These are phyloP conservation scores for Pseudevernia furfuracea DNA, from an alignment of 495 filamentous ascomycete species.

Conservation along the genomic window DNA sequence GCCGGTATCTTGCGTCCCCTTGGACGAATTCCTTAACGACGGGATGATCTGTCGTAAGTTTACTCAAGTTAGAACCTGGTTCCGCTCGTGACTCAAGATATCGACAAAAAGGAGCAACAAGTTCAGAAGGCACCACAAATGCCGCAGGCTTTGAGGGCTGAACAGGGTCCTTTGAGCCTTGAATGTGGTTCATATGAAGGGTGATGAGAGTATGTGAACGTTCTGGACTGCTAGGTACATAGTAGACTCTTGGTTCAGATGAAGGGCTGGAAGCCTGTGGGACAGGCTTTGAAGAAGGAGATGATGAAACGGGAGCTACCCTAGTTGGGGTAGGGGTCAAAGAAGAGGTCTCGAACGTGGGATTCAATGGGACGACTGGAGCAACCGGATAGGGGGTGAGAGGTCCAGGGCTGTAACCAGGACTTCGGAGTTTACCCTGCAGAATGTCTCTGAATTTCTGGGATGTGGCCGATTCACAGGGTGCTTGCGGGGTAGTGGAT, in stretches of 20 bases:
- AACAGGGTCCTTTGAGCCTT: not conserved
- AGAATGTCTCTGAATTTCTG: not conserved
- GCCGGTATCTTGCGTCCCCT: not conserved
- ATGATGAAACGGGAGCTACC: not conserved
- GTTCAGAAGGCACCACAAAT: not conserved
- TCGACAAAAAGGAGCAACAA: not conserved
- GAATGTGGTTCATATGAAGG: not conserved
- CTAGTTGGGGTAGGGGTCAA: not conserved
- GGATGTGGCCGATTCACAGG: not conserved
- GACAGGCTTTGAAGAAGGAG: not conserved
- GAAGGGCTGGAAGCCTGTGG: not conserved
- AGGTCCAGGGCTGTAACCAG: not conserved
- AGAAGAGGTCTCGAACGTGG: not conserved
- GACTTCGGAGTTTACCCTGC: not conserved
- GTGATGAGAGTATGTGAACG: not conserved
- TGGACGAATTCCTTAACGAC: not conserved
- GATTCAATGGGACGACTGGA: not conserved
- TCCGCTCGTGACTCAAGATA: not conserved
- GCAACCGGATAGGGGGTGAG: not conserved
- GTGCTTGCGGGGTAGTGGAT: not conserved
- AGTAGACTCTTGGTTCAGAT: not conserved
- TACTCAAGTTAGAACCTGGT: slow-evolving; percentile 5
- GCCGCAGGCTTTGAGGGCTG: not conserved
- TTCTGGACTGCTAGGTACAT: not conserved
- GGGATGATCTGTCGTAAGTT: slow-evolving; percentile 5